A percentile compares a stretch with the other conserved stretches of the same genome.
Conservation (phyloP, 2,329 filamentous ascomycete species). For the Aaosphaeria arxii region DNA sequence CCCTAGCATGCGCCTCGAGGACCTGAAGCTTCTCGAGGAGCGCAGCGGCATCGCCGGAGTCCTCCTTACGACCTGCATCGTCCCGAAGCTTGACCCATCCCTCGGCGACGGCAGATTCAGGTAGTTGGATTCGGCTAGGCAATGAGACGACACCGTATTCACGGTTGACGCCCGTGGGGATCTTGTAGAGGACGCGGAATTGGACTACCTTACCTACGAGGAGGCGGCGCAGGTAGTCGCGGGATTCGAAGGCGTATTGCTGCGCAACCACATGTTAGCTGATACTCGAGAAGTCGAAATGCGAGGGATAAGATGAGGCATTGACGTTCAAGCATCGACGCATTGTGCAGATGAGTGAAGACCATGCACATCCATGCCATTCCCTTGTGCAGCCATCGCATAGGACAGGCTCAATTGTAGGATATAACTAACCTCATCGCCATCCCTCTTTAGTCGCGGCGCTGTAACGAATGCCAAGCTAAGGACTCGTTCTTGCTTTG, state of each 20-base stretch:
- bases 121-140: constrained; percentile 66
- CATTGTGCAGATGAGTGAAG: too few relatives aligned
- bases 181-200: constrained; percentile 81
- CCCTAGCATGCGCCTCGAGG: constrained; percentile 74
- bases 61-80: constrained; percentile 88
- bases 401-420: too few relatives aligned
- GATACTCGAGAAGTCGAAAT: too few relatives aligned
- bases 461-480: constrained; percentile 91
- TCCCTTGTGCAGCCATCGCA: too few relatives aligned
- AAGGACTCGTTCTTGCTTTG: constrained; percentile 77
- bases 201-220: constrained; percentile 83
- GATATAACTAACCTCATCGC: constrained; percentile 64
- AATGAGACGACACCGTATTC: constrained; percentile 84
- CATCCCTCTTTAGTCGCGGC: constrained; percentile 81
- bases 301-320: too few relatives aligned
- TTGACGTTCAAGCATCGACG: too few relatives aligned
- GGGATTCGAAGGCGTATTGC: constrained; percentile 88
- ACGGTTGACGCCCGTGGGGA: constrained; percentile 71
- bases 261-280: constrained; percentile 5
- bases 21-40: constrained; percentile 75
- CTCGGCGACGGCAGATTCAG: constrained; percentile 79
- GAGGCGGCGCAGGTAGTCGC: constrained; percentile 83
- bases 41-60: constrained; percentile 68
- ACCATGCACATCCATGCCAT: too few relatives aligned
- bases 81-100: constrained; percentile 94